Percentiles rank a stretch among this genome's conserved stretches.
Conservation (phyloP, 345 rosid species). For the Dimocarpus longan region DNA sequence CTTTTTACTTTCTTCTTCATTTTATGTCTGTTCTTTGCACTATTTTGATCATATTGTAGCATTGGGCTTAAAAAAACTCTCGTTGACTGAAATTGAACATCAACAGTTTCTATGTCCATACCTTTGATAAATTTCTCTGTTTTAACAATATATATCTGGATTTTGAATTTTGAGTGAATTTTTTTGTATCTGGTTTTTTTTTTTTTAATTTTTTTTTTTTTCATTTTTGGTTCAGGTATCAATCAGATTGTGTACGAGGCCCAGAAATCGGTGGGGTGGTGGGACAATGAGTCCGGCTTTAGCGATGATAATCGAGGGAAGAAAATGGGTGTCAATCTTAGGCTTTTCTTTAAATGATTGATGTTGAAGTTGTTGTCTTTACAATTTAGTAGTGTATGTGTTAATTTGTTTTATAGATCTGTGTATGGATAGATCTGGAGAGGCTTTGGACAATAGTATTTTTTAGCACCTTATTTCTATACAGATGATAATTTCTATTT, state of each 20-base stretch:
- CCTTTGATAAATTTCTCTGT: neutral
- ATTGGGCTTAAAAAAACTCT: no score
- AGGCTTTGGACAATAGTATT: neutral
- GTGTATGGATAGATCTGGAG: neutral
- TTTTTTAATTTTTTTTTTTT: neutral
- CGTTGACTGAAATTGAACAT: no score
- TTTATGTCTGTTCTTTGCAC: no score
- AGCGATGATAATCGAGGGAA: slow-evolving; percentile 32
- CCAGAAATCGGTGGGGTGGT: slow-evolving; percentile 80
- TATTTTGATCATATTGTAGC: no score
- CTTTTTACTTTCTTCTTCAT: no score
- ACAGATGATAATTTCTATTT: slow-evolving; percentile 5
- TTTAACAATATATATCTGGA: neutral
- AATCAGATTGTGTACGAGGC: slow-evolving; percentile 69
- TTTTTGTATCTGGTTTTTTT: neutral
- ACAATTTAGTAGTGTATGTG: neutral
- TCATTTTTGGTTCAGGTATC: slow-evolving; percentile 44
- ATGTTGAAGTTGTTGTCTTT: neutral
- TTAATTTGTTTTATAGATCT: neutral
- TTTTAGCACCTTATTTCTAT: neutral
- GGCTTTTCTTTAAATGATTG: slow-evolving; percentile 34
- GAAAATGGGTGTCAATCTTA: slow-evolving; percentile 32
- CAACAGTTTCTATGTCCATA: neutral
- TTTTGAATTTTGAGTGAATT: neutral
- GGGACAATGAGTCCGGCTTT: slow-evolving; percentile 64